A percentile compares a stretch with the other conserved stretches of the same genome.
Conservation (phyloP, 129 eudicot genomes). For the Saposhnikovia divaricata region DNA sequence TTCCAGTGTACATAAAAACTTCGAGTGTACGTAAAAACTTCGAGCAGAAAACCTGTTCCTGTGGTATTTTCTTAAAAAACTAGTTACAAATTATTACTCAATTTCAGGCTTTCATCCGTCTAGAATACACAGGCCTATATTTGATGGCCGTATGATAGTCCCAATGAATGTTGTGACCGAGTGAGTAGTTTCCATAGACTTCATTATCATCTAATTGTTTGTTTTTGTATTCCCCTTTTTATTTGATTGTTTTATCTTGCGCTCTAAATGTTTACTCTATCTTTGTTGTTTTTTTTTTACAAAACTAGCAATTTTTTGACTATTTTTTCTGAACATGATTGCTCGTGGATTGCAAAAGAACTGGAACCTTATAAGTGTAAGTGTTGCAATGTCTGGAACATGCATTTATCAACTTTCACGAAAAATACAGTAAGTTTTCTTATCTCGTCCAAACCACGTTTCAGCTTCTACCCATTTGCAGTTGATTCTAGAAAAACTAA, state of each 20-base stretch:
- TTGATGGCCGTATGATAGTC: neutral
- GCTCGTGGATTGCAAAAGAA: conserved; percentile 61
- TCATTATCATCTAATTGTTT: neutral
- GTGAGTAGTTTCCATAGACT: neutral
- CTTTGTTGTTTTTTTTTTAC: no score
- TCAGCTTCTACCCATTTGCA: neutral
- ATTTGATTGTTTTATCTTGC: no score
- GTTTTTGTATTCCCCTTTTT: neutral
- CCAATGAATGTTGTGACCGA: neutral
- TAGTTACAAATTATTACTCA: neutral
- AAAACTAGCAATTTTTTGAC: no score
- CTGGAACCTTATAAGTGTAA: conserved; percentile 96
- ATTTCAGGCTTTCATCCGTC: neutral
- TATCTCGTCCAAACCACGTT: neutral
- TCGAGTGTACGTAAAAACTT: neutral
- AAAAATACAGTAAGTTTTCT: conserved; percentile 50
- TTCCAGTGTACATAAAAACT: no score
- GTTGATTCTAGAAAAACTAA: neutral
- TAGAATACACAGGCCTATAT: neutral
- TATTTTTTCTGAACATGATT: neutral
- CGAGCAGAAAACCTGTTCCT: neutral
- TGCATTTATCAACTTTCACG: conserved; percentile 85
- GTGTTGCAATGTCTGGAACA: conserved; percentile 90
- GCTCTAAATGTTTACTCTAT: no score
- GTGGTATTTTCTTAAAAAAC: neutral